These are phyloP conservation scores for Claviceps citrina DNA, from an alignment of 2,329 filamentous ascomycete genomes.

Conservation along the genomic window DNA sequence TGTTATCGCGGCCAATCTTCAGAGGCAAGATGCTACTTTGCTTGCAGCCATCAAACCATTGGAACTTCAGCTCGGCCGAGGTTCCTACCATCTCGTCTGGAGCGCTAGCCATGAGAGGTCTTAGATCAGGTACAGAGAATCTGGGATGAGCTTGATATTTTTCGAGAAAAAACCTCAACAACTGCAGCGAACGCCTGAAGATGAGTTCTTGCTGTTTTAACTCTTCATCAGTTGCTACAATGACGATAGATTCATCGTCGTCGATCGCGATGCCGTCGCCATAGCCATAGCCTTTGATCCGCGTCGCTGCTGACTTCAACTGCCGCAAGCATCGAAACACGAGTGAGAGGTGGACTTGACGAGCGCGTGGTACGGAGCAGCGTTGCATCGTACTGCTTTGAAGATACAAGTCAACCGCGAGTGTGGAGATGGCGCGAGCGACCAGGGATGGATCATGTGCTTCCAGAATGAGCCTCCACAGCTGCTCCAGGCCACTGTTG, in stretches of 20 bases:
- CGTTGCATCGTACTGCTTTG: conserved; percentile 35
- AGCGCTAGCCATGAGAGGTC: conserved; percentile 35
- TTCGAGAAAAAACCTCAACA: conserved; percentile 52
- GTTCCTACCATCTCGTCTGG: conserved; percentile 45
- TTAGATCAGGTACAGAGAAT: conserved; percentile 42
- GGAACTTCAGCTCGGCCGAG: conserved; percentile 53
- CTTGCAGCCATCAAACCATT: conserved; percentile 49
- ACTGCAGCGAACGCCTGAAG: conserved; percentile 53
- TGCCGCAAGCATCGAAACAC: conserved; percentile 60
- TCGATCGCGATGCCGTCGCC: conserved; percentile 26
- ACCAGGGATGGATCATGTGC: conserved; percentile 52
- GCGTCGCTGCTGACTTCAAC: conserved; percentile 44
- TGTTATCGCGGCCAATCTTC: conserved; percentile 55
- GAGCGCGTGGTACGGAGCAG: conserved; percentile 34
- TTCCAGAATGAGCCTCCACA: conserved; percentile 72
- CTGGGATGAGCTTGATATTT: conserved; percentile 46
- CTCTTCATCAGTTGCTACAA: conserved; percentile 32
- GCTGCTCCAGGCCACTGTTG: conserved; percentile 45
- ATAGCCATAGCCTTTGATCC: conserved; percentile 34
- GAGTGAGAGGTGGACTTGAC: conserved; percentile 50
- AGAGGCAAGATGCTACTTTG: conserved; percentile 47
- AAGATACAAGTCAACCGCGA: conserved; percentile 59
- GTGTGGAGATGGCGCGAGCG: conserved; percentile 48
- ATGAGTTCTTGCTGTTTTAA: conserved; percentile 35
- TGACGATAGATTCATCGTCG: conserved; percentile 38